Percentiles rank a stretch among this genome's conserved stretches.
phyloP scores from a whole-genome alignment of 768 basidiomycete genomes.

The Lentinula edodes region DNA sequence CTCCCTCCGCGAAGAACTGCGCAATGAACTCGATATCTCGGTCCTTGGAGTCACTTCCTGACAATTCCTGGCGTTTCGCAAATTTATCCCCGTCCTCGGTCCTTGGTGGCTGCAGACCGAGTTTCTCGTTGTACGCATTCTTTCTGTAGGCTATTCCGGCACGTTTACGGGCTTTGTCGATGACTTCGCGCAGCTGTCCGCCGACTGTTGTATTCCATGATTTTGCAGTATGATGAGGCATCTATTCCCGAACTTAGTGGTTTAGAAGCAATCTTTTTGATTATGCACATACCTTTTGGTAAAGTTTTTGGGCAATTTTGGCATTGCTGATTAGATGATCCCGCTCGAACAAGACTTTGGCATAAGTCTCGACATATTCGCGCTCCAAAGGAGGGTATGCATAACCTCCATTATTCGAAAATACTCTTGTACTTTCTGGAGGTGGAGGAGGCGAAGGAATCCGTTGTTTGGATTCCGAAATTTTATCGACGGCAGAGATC shows the following conservation, averaged over 20 bases:
- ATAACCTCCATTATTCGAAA: slow-evolving; percentile 25
- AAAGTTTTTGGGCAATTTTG: slow-evolving; percentile 31
- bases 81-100: not conserved
- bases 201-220: slow-evolving; percentile 48
- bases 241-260: slow-evolving; percentile 26
- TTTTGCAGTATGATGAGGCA: slow-evolving; percentile 48
- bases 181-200: slow-evolving; percentile 23
- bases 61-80: not conserved
- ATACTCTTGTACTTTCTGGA: slow-evolving; percentile 22
- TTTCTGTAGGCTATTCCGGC: slow-evolving; percentile 50
- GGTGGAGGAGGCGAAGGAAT: slow-evolving; percentile 44
- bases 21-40: slow-evolving; percentile 47
- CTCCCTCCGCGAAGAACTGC: slow-evolving; percentile 49
- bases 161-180: slow-evolving; percentile 46
- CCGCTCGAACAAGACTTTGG: slow-evolving; percentile 37
- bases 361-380: slow-evolving; percentile 41
- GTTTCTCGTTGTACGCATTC: not conserved
- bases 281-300: slow-evolving; percentile 36
- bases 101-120: not conserved
- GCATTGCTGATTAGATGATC: slow-evolving; percentile 39
- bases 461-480: not conserved
- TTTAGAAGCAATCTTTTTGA: not conserved
- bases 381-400: slow-evolving; percentile 47
- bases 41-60: slow-evolving; percentile 15
- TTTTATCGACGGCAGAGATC: not conserved